Evolutionary conservation across 441 rosid genomes (phyloP), one percentile per base, ranked within the genome.

Genomic region (Viola pubescens): DNA sequence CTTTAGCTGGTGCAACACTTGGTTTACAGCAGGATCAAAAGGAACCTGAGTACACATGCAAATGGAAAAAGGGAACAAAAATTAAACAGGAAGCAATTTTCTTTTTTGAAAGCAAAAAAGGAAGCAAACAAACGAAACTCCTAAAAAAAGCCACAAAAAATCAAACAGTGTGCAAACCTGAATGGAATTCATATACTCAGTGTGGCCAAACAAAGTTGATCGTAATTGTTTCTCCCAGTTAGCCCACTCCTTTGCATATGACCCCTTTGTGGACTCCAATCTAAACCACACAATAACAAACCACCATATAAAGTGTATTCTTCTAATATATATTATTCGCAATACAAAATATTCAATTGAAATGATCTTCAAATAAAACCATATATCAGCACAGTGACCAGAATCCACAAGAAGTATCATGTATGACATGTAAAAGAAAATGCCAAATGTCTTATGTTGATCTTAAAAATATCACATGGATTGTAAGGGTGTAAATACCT

Each of bases 191-290:
- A 92, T 70, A 77, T 84, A 81, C 64, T 89, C 79, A 10, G 86
- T 72, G 73, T 82, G 65, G 70, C 70, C 74, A 34, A 44, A 49
- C 55, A 92, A 60, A 64, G 69, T 70, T 50, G 78, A 77, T 4
- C 89, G 80, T 69, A 87, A 65, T 58, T 71, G 76, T 63, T 80
- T 84, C 79, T 92, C 98, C 98, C 97, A 92, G 65, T 81, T 81
- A 53, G 68, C 67, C 96, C 97, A 92, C 67, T 88, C 92, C 59
- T 65, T 74, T 58, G 76, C 80, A 70, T 84, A 89, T 47, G 96
- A 58, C 59, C 97, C 98, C 70, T 89, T 92, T 40, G 79, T 73
- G 12, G 97, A 77, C 56, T 88, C 97, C 81, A 79, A 75, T 72
- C 98, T 94, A 70, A 54, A 26, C n/a, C 37, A 70, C 51, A 52